Evolutionary conservation across 805 yeast species (phyloP).

Genomic region (Myxozyma vanderwaltii): DNA sequence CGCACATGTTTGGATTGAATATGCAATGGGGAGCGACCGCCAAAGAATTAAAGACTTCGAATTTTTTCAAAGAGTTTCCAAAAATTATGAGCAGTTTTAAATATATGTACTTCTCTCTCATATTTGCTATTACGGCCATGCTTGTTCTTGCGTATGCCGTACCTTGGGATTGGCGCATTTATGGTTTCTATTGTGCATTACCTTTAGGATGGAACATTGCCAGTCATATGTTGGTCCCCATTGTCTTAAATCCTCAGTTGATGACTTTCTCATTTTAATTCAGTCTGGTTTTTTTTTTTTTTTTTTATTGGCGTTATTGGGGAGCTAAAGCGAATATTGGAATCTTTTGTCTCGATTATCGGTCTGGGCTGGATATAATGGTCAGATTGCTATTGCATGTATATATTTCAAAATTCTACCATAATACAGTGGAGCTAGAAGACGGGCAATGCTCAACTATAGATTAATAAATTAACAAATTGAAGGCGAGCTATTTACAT

Average conservation of each 20-base stretch:
- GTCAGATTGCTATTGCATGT: too few relatives aligned
- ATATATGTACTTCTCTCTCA: constrained; percentile 17
- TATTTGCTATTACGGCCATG: neutral
- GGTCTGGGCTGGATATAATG: too few relatives aligned
- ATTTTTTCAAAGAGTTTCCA: constrained; percentile 27
- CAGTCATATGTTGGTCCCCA: constrained; percentile 23
- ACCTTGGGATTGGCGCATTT: constrained; percentile 27
- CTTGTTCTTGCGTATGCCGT: constrained; percentile 24
- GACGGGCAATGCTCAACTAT: too few relatives aligned
- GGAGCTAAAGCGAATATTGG: too few relatives aligned
- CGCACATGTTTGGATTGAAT: constrained; percentile 26
- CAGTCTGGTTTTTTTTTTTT: too few relatives aligned
- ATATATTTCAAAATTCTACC: too few relatives aligned
- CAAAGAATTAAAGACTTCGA: constrained; percentile 25
- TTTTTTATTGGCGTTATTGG: too few relatives aligned
- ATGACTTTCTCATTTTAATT: constrained; percentile 30
- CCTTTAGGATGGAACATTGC: constrained; percentile 28
- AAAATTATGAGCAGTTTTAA: constrained; percentile 22
- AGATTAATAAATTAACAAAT: too few relatives aligned
- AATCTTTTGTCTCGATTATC: too few relatives aligned
- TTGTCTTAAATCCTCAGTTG: constrained; percentile 27
- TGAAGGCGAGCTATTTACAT: too few relatives aligned
- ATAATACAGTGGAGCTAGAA: too few relatives aligned
- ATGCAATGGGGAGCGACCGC: constrained; percentile 33
- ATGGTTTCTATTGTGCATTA: constrained; percentile 12